Evolutionary conservation across 2,329 filamentous ascomycete species (phyloP).

Genomic region (Aureobasidium musti): DNA sequence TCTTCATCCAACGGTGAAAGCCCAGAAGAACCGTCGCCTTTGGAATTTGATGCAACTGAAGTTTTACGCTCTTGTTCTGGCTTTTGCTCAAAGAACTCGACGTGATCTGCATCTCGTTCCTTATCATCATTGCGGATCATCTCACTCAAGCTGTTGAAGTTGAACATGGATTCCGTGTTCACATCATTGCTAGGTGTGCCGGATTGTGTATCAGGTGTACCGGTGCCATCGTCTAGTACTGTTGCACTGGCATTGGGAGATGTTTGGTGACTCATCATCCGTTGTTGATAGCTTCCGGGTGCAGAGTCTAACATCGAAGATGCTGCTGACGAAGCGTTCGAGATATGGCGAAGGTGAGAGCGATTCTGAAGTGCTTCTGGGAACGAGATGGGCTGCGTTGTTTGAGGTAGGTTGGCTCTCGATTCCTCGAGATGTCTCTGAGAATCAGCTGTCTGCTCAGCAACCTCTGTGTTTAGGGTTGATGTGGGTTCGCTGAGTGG

Average conservation of each 20-base stretch:
- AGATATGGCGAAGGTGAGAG: slow-evolving; percentile 67
- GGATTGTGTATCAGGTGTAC: slow-evolving; percentile 27
- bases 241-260: slow-evolving; percentile 21
- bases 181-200: slow-evolving; percentile 52
- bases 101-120: slow-evolving; percentile 42
- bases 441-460: slow-evolving; percentile 36
- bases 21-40: not conserved
- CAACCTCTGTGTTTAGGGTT: slow-evolving; percentile 43
- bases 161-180: slow-evolving; percentile 78
- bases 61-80: slow-evolving; percentile 8
- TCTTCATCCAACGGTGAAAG: not conserved
- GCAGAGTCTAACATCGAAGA: slow-evolving; percentile 74
- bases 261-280: slow-evolving; percentile 3
- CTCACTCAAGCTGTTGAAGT: slow-evolving; percentile 83
- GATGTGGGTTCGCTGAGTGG: slow-evolving; percentile 48
- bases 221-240: slow-evolving; percentile 12
- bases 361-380: slow-evolving; percentile 30
- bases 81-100: slow-evolving; percentile 41
- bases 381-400: slow-evolving; percentile 36
- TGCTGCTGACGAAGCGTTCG: slow-evolving; percentile 79
- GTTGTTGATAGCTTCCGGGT: slow-evolving; percentile 46
- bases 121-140: slow-evolving; percentile 72
- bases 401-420: slow-evolving; percentile 45
- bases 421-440: slow-evolving; percentile 52
- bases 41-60: slow-evolving; percentile 10